Evolutionary conservation across 805 yeast species (phyloP).

Genomic region (Monosporozyma unispora): DNA sequence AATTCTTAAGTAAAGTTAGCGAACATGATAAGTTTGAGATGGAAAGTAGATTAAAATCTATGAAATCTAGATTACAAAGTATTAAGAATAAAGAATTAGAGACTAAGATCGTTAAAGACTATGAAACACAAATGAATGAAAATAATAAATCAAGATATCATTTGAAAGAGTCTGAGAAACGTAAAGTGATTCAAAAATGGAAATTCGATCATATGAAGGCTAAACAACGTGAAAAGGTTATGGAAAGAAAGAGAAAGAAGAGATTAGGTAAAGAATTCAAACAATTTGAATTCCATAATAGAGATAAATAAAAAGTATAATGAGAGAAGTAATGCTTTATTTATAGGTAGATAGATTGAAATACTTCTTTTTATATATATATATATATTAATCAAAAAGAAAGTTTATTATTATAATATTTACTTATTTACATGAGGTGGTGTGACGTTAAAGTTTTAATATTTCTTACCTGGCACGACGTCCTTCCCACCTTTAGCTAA

Average conservation of each 20-base stretch:
- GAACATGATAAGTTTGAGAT: constrained; percentile 43
- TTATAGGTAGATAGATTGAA: too few relatives aligned
- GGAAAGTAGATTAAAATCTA: constrained; percentile 50
- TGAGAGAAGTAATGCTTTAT: too few relatives aligned
- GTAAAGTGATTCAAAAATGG: constrained; percentile 67
- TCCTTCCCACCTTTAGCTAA: constrained; percentile 22
- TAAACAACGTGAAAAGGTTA: constrained; percentile 65
- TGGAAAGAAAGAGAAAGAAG: constrained; percentile 83
- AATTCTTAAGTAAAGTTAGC: constrained; percentile 34
- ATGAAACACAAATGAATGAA: constrained; percentile 46
- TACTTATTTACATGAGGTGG: not conserved
- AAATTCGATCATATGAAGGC: constrained; percentile 67
- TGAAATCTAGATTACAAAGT: constrained; percentile 57
- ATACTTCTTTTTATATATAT: too few relatives aligned
- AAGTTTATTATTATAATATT: too few relatives aligned
- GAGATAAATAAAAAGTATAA: not conserved
- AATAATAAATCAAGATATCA: constrained; percentile 45
- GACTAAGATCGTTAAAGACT: constrained; percentile 49
- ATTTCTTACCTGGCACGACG: not conserved
- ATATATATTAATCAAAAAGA: not conserved
- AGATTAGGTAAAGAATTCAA: constrained; percentile 72
- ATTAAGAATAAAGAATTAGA: constrained; percentile 70
- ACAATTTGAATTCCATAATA: constrained; percentile 34
- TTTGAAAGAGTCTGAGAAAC: constrained; percentile 60
- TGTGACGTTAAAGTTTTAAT: not conserved